Evolutionary conservation across 176 grass and related monocot species (phyloP), one percentile per base, ranked within the genome.

Genomic region (Eleusine indica): DNA sequence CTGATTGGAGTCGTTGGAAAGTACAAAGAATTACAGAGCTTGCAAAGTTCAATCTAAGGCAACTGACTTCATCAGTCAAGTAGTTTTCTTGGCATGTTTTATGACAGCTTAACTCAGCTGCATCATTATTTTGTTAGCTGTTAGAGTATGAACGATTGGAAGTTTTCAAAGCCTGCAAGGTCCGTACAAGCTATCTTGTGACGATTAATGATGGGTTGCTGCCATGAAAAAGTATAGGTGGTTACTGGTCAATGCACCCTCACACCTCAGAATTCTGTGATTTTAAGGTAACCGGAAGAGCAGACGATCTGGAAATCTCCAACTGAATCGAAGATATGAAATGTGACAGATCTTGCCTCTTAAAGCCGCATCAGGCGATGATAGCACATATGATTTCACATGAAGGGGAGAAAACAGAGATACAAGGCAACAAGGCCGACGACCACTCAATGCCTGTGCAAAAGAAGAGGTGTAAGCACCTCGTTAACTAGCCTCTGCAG

Each of bases 11-110:
- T 95, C 3, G 96, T 90, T 56, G 91, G 93, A 84, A 95, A 77
- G 61, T 98, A 98, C 32, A 32, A 32, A 32, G 1, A 32, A 1
- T 32, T 70, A 98, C 93, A 29, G 84, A 91, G 80, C 89, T 98
- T 15, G 75, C 92, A 18, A 95, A 95, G 82, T 98, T 92, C 91
- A 95, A 98, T 76, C 57, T 95, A 66, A 93, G 96, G 85, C 87
- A 98, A 84, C 88, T 98, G 73, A 92, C 93, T 3, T 87, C 91
- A 51, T 66, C 94, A 3, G 53, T 93, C 65, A 75, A 95, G 83
- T 87, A 87, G 81, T 64, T 54, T 47, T 11, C 9, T 39, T 17
- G 47, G 46, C 73, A 11, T 19, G 3, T 22, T 21, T 47, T 7
- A 35, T 48, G 56, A 17, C 46, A 32, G 48, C 35, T 68, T 74